These are phyloP conservation scores for Naematelia aurantialba DNA, from an alignment of 768 basidiomycete species.

Conservation along the genomic window DNA sequence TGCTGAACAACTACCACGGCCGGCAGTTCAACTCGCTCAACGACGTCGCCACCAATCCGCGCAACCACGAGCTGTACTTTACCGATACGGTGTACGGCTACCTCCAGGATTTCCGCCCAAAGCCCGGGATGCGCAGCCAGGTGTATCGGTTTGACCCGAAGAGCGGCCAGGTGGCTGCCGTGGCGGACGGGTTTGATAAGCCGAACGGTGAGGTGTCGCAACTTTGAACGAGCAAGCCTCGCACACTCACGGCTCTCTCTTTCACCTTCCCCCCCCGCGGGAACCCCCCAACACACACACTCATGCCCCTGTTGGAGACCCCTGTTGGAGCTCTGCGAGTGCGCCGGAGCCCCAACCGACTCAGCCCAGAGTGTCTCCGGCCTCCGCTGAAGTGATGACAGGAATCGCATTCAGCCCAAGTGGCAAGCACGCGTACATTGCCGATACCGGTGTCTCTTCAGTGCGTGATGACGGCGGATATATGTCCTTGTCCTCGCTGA, in stretches of 20 bases:
- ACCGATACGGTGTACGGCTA: slow-evolving; percentile 66
- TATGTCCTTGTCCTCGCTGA: not conserved
- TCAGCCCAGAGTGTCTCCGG: no score
- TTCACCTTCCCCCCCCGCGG: not conserved
- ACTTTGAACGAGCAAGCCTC: no score
- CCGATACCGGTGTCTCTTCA: slow-evolving; percentile 43
- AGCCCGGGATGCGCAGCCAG: slow-evolving; percentile 66
- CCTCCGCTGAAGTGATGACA: no score
- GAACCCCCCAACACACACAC: no score
- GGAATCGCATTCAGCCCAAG: slow-evolving; percentile 67
- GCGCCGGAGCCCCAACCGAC: no score
- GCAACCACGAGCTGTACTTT: slow-evolving; percentile 66
- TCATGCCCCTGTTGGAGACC: no score
- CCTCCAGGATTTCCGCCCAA: slow-evolving; percentile 63
- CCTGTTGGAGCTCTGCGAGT: no score
- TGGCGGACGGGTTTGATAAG: slow-evolving; percentile 71
- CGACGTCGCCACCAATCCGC: slow-evolving; percentile 69
- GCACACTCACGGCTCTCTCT: not conserved
- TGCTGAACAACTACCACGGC: slow-evolving; percentile 75
- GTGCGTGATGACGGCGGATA: slow-evolving; percentile 22
- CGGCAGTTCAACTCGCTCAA: slow-evolving; percentile 78
- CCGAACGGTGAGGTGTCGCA: slow-evolving; percentile 57
- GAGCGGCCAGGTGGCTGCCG: slow-evolving; percentile 63
- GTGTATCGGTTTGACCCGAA: slow-evolving; percentile 72
- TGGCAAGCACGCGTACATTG: slow-evolving; percentile 63